Evolutionary conservation across 805 yeast species (phyloP).

Genomic region (Kodamaea restingae): DNA sequence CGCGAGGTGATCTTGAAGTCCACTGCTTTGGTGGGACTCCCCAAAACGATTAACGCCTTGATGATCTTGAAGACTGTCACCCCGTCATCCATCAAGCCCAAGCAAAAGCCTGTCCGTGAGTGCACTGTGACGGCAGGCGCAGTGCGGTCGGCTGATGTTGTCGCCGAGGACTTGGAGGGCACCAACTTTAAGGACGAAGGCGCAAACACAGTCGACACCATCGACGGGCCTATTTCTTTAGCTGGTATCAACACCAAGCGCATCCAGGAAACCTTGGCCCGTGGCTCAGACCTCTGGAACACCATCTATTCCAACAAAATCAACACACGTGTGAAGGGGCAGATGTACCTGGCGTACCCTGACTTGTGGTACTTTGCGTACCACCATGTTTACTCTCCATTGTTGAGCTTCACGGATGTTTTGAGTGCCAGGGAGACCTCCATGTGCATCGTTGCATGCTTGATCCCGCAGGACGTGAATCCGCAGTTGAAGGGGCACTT

Average conservation of each 20-base stretch:
- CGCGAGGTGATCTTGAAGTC: conserved; percentile 78
- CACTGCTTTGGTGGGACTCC: conserved; percentile 77
- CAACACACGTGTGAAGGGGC: conserved; percentile 59
- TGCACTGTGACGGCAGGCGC: conserved; percentile 29
- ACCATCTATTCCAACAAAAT: conserved; percentile 68
- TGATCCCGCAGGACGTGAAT: conserved; percentile 89
- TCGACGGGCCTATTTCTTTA: conserved; percentile 39
- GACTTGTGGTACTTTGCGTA: conserved; percentile 75
- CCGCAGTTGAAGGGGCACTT: conserved; percentile 91
- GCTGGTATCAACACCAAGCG: conserved; percentile 27
- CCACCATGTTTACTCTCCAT: conserved; percentile 71
- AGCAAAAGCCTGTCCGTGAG: conserved; percentile 24
- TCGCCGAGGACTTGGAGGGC: conserved; percentile 38
- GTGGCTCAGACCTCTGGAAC: conserved; percentile 71
- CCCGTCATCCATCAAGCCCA: conserved; percentile 42
- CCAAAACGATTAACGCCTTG: conserved; percentile 78
- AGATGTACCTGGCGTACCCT: conserved; percentile 73
- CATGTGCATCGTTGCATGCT: conserved; percentile 68
- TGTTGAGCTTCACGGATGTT: conserved; percentile 64
- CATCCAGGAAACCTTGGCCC: conserved; percentile 22
- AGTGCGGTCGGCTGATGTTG: conserved; percentile 34
- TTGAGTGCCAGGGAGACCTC: conserved; percentile 69
- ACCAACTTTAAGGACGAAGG: conserved; percentile 28
- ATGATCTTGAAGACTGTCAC: conserved; percentile 61
- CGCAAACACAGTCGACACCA: conserved; percentile 20